Evolutionary conservation across 2,329 filamentous ascomycete genomes (phyloP).

Genomic region (Colletotrichum shisoi): DNA sequence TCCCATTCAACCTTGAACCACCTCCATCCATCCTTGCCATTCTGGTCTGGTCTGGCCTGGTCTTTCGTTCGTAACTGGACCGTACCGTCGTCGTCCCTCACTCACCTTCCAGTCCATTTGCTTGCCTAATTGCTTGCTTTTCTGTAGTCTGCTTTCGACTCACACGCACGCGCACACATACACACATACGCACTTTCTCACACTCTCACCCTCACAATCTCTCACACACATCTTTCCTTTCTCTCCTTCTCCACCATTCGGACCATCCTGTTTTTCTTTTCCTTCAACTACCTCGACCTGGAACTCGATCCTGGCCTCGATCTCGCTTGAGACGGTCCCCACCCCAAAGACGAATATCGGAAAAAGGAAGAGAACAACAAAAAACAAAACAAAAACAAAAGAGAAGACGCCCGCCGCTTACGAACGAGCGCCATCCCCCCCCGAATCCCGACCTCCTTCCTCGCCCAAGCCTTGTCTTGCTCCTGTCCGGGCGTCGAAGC

Average conservation of each 20-base stretch:
- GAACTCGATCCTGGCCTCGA: neutral
- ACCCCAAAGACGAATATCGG: neutral
- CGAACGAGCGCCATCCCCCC: constrained; percentile 10
- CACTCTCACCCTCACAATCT: constrained; percentile 2
- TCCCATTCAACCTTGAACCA: neutral
- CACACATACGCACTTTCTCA: neutral
- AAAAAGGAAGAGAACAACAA: neutral
- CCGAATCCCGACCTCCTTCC: neutral
- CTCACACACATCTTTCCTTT: constrained; percentile 5
- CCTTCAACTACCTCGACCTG: neutral
- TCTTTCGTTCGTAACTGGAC: neutral
- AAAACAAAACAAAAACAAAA: neutral
- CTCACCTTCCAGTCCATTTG: neutral
- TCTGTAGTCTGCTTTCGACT: constrained; percentile 4
- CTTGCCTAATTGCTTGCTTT: constrained; percentile 16
- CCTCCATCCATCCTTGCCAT: neutral
- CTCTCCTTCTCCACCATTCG: constrained; percentile 1
- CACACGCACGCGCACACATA: neutral
- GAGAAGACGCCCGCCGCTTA: constrained; percentile 3
- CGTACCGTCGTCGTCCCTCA: neutral
- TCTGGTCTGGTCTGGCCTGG: constrained; percentile 2
- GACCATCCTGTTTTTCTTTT: constrained; percentile 17
- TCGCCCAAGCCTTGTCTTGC: neutral
- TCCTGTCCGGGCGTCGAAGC: constrained; percentile 10
- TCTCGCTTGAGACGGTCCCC: neutral